A percentile compares a stretch with the other conserved stretches of the same genome.
Conservation (phyloP, 1,284 basidiomycete genomes). For the Boletellus deceptivus region DNA sequence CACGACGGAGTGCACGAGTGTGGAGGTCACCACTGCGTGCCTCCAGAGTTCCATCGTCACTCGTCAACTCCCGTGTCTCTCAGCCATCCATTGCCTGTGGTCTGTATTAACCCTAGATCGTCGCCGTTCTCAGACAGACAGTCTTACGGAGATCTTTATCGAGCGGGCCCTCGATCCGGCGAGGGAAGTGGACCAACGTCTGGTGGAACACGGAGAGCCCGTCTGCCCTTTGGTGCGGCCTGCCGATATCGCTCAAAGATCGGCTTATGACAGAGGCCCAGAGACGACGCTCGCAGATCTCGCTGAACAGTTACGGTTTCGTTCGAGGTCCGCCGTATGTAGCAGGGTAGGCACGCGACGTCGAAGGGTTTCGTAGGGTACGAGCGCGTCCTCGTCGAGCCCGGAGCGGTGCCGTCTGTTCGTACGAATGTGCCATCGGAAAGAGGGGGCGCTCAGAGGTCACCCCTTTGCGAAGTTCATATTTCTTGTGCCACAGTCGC, state of each 20-base stretch:
- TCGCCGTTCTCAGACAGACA: constrained; percentile 49
- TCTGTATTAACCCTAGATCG: too few relatives aligned
- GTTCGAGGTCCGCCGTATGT: background rate
- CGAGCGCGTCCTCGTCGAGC: constrained; percentile 41
- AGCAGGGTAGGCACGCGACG: constrained; percentile 58
- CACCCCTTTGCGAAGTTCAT: too few relatives aligned
- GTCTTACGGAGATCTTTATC: constrained; percentile 68
- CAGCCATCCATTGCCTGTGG: background rate
- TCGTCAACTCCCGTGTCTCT: constrained; percentile 68
- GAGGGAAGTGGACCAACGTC: constrained; percentile 53
- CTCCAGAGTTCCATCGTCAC: constrained; percentile 79
- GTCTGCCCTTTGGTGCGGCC: constrained; percentile 56
- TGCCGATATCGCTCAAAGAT: constrained; percentile 64
- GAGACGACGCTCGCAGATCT: constrained; percentile 37
- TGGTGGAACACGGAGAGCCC: constrained; percentile 28
- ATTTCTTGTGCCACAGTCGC: too few relatives aligned
- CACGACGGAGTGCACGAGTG: constrained; percentile 45
- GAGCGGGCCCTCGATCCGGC: constrained; percentile 60
- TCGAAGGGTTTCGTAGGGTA: constrained; percentile 52
- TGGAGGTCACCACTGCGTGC: constrained; percentile 72
- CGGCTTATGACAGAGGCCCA: constrained; percentile 52
- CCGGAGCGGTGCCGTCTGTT: too few relatives aligned
- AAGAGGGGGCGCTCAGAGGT: too few relatives aligned
- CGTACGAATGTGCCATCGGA: too few relatives aligned
- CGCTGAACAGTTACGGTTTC: background rate